phyloP scores from a whole-genome alignment of 73 alveolate genomes.

The Paramecium sexaurelia region DNA sequence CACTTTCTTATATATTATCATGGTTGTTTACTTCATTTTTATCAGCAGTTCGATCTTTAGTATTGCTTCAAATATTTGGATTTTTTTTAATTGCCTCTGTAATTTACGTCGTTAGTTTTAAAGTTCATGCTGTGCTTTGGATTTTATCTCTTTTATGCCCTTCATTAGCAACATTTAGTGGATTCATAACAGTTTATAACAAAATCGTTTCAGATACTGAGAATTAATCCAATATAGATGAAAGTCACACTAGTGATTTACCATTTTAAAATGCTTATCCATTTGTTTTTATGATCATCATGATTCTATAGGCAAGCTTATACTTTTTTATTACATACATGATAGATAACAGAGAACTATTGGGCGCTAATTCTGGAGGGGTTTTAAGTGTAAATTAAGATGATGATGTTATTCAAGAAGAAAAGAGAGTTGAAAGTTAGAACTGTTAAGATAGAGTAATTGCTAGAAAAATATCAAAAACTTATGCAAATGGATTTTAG shows the following conservation, averaged over 20 bases:
- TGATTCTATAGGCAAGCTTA: background rate
- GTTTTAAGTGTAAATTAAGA: background rate
- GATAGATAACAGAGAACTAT: background rate
- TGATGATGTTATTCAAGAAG: conserved; percentile 61
- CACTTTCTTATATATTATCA: conserved; percentile 30
- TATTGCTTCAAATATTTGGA: background rate
- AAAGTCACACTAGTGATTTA: background rate
- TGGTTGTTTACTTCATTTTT: background rate
- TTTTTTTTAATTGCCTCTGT: background rate
- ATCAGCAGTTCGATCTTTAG: conserved; percentile 14
- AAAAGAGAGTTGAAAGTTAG: background rate
- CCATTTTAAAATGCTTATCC: background rate
- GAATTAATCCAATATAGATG: no score
- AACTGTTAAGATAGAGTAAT: conserved; percentile 52
- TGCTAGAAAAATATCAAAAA: conserved; percentile 65
- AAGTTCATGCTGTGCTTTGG: background rate
- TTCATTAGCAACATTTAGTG: conserved; percentile 11
- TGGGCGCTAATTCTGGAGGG: background rate
- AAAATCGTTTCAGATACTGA: background rate
- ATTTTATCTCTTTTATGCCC: background rate
- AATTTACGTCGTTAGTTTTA: background rate
- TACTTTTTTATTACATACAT: background rate
- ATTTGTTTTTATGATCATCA: background rate
- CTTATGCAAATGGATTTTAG: conserved; percentile 67
- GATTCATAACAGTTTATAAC: background rate